Evolutionary conservation across 2,329 filamentous ascomycete species (phyloP), one percentile per base, ranked within the genome.

Genomic region (Incumbomyces lentus): DNA sequence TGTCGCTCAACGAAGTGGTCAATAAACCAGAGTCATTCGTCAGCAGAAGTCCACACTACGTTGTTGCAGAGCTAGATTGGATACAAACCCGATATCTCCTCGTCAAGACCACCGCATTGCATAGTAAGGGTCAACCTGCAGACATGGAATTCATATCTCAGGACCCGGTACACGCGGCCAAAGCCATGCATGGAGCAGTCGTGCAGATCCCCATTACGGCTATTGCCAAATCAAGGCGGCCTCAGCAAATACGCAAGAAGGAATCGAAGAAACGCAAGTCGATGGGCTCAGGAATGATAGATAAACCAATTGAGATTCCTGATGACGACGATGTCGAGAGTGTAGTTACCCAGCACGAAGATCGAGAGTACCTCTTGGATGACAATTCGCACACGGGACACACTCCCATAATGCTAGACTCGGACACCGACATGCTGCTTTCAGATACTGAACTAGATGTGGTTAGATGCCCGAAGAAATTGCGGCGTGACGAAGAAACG

Each of bases 1-100:
- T 95, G 37, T 84, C 85, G 29, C 67, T 95, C 38, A 92, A 89
- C 57, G 89, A 95, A 61, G 79, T 95, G 37, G 79, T 94, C 58
- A 95, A 95, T 59, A 71, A 72, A 0, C 80, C 86, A 0, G 42
- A 62, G 0, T 58, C 81, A 37, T 95, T 85, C 57, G 62, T 73
- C 4, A 73, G 68, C 51, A 56, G 7, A 0, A 52, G 0, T 0
- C 82, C 82, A 0, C 78, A 81, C 64, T 79, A 85, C 39, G 89
- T 95, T 7, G 79, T 95, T 1, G 62, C 75, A 19, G 71, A 87
- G 37, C 67, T 83, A 8, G 82, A 93, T 58, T 95, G 89, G 89
- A 88, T 94, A 49, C 87, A 93, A 59, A 88, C 86, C 19, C 77
- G 88, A 36, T 95, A 93, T 62, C 71, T 95, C 1, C 85, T 95